Conservation (phyloP, 2,329 filamentous ascomycete species). For the Aspergillus spinulosporus region DNA sequence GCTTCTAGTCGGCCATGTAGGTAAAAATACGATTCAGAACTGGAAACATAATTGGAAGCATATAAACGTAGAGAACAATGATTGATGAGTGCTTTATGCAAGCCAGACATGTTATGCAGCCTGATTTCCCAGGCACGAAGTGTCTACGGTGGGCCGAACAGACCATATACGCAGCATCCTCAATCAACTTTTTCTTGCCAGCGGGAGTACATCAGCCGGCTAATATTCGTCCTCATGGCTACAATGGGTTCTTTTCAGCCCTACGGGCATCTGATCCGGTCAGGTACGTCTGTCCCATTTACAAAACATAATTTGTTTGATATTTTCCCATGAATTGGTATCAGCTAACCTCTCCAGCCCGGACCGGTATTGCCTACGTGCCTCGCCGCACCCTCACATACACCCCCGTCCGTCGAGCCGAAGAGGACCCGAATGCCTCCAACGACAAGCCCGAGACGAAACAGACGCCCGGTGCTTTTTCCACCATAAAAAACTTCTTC, state of each 20-base stretch:
- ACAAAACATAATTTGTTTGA: neutral
- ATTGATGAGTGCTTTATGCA: neutral
- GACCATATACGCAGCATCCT: constrained; percentile 25
- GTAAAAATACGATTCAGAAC: neutral
- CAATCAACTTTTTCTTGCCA: constrained; percentile 33
- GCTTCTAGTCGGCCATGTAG: neutral
- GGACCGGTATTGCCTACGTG: constrained; percentile 34
- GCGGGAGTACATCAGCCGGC: constrained; percentile 17
- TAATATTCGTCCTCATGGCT: constrained; percentile 33
- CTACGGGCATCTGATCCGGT: constrained; percentile 41
- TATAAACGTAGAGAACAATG: neutral
- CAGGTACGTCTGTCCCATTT: constrained; percentile 30
- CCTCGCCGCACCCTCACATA: constrained; percentile 41
- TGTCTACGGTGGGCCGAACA: constrained; percentile 20
- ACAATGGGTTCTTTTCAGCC: constrained; percentile 40
- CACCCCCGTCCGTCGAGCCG: constrained; percentile 32
- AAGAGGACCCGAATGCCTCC: constrained; percentile 24
- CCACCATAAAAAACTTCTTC: constrained; percentile 39
- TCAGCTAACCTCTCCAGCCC: constrained; percentile 25
- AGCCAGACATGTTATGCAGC: neutral
- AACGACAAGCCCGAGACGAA: constrained; percentile 23
- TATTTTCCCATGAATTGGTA: neutral
- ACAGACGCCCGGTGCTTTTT: constrained; percentile 27
- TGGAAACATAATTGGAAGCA: neutral
- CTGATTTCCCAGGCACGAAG: neutral